Base-by-base conservation (phyloP, 2,329 filamentous ascomycete genomes). In the Botryosphaeria dothidea region DNA sequence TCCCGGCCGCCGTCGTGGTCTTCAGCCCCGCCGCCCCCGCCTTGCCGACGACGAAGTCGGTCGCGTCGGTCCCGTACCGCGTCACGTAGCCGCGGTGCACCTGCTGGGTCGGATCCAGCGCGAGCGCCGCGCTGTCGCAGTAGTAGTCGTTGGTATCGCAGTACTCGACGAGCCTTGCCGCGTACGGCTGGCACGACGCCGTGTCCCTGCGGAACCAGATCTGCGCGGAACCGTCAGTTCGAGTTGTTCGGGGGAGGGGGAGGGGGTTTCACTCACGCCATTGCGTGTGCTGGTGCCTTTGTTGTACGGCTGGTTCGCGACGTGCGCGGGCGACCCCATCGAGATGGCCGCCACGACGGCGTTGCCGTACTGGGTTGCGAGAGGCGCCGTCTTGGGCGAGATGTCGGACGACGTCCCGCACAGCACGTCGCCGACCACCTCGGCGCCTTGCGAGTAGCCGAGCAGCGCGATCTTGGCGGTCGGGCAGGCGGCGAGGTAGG, bases 381-480 rank as follows among this genome's bases (percentile, higher is more conserved):
- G 21, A 4, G 51, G 51, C 6, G 7, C 51, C 0, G 51, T 56
- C 29, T 41, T 56, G 51, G 51, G 51, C 9, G 31, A 21, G 5
- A 56, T 56, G 9, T 25, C 34, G 2, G 17, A 15, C 11, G 36
- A 46, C n/a, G 21, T 48, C 21, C 73, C 73, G 25, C 69, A 70
- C 49, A 75, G 58, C 8, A 68, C 67, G 65, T 75, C 73, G 3
- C 71, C 71, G 46, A 74, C 68, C 27, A 76, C 66, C 57, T 71
- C 67, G 1, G 70, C 73, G 2, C 74, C 74, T 63, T 76, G 73
- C 7, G 72, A 74, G 65, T 74, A 75, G 8, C 74, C 73, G 36
- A 71, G 19, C 29, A 76, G 58, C 8, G 73, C 70, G 9, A 76
- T 66, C 61, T 72, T 72, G 15, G 72, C 68, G 38, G 65, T 29